phyloP scores from a whole-genome alignment of 192 early-diverging fungal species.

The Backusella luteola region DNA sequence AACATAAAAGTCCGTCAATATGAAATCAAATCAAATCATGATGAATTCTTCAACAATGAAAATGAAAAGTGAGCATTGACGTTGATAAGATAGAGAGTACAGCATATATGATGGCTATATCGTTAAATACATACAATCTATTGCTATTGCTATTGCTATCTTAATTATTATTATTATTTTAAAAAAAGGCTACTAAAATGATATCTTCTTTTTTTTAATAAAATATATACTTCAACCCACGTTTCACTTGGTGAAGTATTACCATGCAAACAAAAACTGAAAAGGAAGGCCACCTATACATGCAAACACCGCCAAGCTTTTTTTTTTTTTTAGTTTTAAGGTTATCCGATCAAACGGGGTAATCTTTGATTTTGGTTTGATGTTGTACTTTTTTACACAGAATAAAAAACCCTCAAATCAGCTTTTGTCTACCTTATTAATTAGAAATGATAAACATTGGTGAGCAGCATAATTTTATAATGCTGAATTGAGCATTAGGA shows the following conservation, averaged over 20 bases:
- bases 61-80: neutral
- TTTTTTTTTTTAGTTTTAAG: neutral
- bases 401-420: neutral
- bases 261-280: neutral
- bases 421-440: neutral
- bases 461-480: neutral
- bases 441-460: neutral
- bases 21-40: neutral
- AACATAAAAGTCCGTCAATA: neutral
- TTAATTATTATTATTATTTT: neutral
- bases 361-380: neutral
- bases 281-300: neutral
- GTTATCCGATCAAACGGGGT: neutral
- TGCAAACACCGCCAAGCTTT: neutral
- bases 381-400: neutral
- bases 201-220: too few species aligned
- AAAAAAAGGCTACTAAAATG: neutral
- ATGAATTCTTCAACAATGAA: too few species aligned
- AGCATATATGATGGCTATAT: neutral
- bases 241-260: neutral
- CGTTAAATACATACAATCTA: neutral
- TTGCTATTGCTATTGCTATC: neutral
- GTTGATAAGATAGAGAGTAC: neutral
- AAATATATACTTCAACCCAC: neutral
- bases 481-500: neutral